Base-by-base conservation (phyloP, 768 basidiomycete species). In the Phylloporus arenicola region DNA sequence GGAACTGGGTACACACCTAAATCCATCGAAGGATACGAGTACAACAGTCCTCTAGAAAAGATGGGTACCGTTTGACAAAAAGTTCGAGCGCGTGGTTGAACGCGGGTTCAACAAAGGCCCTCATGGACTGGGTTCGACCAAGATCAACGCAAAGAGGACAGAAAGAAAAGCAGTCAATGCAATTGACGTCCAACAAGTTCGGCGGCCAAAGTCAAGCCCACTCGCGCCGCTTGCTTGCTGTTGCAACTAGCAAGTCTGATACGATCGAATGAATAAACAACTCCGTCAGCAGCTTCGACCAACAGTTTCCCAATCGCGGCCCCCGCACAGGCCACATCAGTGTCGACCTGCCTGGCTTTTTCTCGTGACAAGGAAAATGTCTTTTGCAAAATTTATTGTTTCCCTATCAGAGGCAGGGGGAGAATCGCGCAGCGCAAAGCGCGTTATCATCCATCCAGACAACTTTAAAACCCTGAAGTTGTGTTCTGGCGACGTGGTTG, bases 1-100 rank as follows among this genome's bases (percentile, higher is more conserved):
- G 20, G 12, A 22, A 46, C 11, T 30, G 11, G 29, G 29, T 6
- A 41, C 48, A 11, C 30, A 56, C 56, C 62, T 50, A 12, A 92
- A 65, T 3, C 91, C 92, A 63, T 92, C 91, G 29, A 93, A 84
- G 29, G 89, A 92, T 2, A 93, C 81, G 38, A 93, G 75, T n/a
- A 93, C 65, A 1, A 90, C 86, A 0, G 88, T 92, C 55, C 79
- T 76, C 68, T 76, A 82, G 68, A 83, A 92, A 43, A 79, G 73
- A 56, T 90, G 84, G 1, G 91, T 90, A 20, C 90, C 88, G 60
- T 92, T 92, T n/a, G 81, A 86, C 42, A 56, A 6, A 3, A 24
- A 42, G 31, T 39, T 4, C 13, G n/a, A 35, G 24, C n/a, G 11
- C 3, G 46, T 31, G 30, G n/a, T 34, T 6, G 31, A 27, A 34